Conservation (phyloP, 2,329 filamentous ascomycete genomes). For the Colletotrichum ledebouriae region DNA sequence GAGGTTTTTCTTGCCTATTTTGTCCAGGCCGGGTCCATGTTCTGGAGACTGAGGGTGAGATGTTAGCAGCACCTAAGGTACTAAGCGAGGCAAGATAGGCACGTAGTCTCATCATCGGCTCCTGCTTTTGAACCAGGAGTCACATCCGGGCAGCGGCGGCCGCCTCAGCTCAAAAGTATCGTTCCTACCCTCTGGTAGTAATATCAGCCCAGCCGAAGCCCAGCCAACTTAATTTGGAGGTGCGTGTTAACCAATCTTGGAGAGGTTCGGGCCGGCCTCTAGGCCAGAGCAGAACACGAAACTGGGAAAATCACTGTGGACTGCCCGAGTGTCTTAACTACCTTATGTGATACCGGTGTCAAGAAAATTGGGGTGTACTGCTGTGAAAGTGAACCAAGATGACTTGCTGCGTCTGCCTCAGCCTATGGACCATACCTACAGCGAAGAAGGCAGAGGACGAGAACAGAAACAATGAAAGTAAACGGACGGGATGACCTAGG, state of each 20-base stretch:
- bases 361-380: neutral
- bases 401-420: conserved; percentile 2
- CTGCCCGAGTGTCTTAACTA: neutral
- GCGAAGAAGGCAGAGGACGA: neutral
- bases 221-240: conserved; percentile 5
- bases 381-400: neutral
- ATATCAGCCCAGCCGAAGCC: conserved; percentile 12
- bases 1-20: conserved; percentile 21
- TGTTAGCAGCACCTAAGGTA: neutral
- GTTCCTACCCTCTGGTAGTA: conserved; percentile 3
- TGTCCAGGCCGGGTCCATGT: neutral
- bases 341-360: conserved; percentile 2
- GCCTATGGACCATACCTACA: neutral
- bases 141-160: conserved; percentile 9
- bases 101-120: conserved; percentile 30
- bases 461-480: neutral
- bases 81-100: neutral
- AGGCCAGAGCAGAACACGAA: conserved; percentile 3
- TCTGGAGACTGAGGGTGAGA: conserved; percentile 13
- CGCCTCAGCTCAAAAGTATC: conserved; percentile 10
- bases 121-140: conserved; percentile 13
- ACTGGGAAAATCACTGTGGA: conserved; percentile 1
- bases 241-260: neutral
- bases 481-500: neutral
- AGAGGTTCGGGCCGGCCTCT: neutral